phyloP scores from a whole-genome alignment of 768 basidiomycete species.

The Megacollybia marginata region DNA sequence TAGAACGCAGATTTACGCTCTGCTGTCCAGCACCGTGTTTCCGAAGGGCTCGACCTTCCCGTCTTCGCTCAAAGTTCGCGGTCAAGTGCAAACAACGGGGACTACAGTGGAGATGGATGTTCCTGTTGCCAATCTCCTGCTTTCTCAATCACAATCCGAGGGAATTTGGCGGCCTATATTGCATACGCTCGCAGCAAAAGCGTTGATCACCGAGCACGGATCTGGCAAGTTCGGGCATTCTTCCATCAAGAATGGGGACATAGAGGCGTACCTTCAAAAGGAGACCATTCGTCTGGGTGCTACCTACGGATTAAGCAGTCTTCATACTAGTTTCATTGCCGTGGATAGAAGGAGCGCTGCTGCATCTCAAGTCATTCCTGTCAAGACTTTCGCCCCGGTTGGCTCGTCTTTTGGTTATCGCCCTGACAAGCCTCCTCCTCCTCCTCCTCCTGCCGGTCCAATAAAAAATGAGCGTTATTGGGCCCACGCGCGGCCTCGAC shows the following conservation, averaged over 20 bases:
- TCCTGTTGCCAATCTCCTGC: too few species aligned
- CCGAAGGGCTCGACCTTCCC: neutral
- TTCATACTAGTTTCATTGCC: slow-evolving; percentile 3
- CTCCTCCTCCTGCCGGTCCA: too few species aligned
- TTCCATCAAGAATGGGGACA: neutral
- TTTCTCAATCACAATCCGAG: neutral
- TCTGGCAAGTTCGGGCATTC: neutral
- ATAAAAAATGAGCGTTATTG: too few species aligned
- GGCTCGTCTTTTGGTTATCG: too few species aligned
- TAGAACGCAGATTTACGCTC: slow-evolving; percentile 1
- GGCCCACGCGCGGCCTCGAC: too few species aligned
- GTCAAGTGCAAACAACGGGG: too few species aligned
- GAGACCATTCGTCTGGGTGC: slow-evolving; percentile 1
- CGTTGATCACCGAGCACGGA: slow-evolving; percentile 1
- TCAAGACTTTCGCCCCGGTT: too few species aligned
- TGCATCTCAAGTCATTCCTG: too few species aligned
- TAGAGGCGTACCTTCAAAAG: neutral
- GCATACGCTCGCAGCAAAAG: slow-evolving; percentile 2
- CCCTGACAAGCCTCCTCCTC: too few species aligned
- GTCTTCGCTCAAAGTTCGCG: too few species aligned
- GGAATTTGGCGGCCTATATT: neutral
- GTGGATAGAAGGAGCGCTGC: neutral
- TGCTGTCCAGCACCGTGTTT: neutral
- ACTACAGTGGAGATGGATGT: too few species aligned
- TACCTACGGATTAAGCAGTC: slow-evolving; percentile 1